These are phyloP conservation scores for Blastomyces silverae DNA, from an alignment of 2,329 filamentous ascomycete genomes.

Conservation along the genomic window DNA sequence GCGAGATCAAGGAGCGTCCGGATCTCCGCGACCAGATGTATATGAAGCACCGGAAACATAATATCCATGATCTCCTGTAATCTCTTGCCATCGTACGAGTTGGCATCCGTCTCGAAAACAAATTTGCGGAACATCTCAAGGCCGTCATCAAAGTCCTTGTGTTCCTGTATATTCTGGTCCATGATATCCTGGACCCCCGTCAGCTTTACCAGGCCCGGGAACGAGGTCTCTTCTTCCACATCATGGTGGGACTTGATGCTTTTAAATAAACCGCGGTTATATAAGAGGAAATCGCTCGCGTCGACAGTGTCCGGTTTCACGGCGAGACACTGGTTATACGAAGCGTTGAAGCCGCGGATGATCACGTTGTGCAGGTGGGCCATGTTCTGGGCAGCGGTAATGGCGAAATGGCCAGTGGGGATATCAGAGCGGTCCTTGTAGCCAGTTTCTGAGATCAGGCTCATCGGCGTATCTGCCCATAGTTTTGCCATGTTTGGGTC, in stretches of 20 bases:
- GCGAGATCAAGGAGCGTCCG: conserved; percentile 21
- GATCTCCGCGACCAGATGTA: conserved; percentile 27
- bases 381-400: conserved; percentile 20
- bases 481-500: conserved; percentile 13
- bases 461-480: conserved; percentile 18
- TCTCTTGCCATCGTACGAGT: conserved; percentile 22
- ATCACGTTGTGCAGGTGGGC: conserved; percentile 38
- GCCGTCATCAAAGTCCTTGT: conserved; percentile 23
- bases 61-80: conserved; percentile 23
- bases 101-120: conserved; percentile 21
- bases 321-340: conserved; percentile 35
- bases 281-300: conserved; percentile 29
- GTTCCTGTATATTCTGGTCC: conserved; percentile 31
- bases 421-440: conserved; percentile 15
- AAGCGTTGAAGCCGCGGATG: conserved; percentile 37
- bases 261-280: conserved; percentile 29
- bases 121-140: conserved; percentile 23
- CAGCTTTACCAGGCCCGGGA: conserved; percentile 30
- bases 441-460: conserved; percentile 17
- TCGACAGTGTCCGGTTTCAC: conserved; percentile 21
- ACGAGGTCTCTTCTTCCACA: conserved; percentile 30
- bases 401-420: conserved; percentile 14
- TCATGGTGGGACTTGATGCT: conserved; percentile 32
- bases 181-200: conserved; percentile 28
- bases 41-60: conserved; percentile 24